Evolutionary conservation across 2,329 filamentous ascomycete genomes (phyloP), one percentile per base, ranked within the genome.

Genomic region (Talaromyces sp.): DNA sequence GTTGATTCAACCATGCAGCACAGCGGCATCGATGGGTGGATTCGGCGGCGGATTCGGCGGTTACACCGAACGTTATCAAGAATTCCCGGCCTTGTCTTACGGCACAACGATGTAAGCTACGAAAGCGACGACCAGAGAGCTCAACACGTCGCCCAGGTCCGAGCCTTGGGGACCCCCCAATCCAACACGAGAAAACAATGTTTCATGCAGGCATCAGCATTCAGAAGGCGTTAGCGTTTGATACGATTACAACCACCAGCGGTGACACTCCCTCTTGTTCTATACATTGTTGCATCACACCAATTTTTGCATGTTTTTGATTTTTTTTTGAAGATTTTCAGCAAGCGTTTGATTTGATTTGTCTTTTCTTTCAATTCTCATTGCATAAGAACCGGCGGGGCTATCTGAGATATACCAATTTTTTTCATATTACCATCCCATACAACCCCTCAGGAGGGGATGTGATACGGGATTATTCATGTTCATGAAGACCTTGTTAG

Each of bases 1-100:
- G 84, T 80, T 96, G 61, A 84, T 89, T 66, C 86, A 88, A 61
- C 90, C 84, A 67, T 97, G 93, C 75, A 90, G 91, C 67, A 84
- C 91, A 59, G 87, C 87, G 70, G 80, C 86, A 61, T 87, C 86
- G 60, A 91, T 89, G 78, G 83, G 84, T 65, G 83, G 86, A 63
- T 95, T 95, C 72, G 48, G 48, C 9, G 48, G 48, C n/a, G 48
- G 48, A 3, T 36, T 51, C 33, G 36, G 22, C 22, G 89, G 89
- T 66, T 96, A 91, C 89, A 67, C 66, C 5, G 90, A 89, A 73
- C 82, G 88, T 66, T 91, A 89, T 72, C 88, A 89, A 70, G 89
- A 93, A 74, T 95, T 92, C 73, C 52, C 36, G 28, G 83, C 89
- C 65, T 76, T 83, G 67, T 81, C 82, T 64, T 86, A 84, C 70